A percentile compares a stretch with the other conserved stretches of the same genome.
Conservation (phyloP, 140 eudicot species). For the Erigeron philadelphicus region DNA sequence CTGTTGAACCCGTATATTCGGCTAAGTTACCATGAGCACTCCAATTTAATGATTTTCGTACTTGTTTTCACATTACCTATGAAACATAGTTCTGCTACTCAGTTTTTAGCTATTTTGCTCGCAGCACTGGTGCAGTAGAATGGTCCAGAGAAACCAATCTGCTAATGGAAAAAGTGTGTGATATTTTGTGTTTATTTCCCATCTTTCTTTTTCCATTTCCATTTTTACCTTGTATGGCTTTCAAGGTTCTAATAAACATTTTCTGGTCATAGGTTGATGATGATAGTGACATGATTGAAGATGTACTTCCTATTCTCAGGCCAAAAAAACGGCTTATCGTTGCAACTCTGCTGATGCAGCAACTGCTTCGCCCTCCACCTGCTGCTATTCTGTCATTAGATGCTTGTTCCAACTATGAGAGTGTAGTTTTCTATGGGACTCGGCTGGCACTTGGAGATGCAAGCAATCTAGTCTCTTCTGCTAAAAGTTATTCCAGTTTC, state of each 20-base stretch:
- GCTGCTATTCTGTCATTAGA: background rate
- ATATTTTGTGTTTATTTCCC: background rate
- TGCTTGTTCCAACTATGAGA: background rate
- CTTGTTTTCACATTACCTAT: background rate
- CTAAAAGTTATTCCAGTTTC: background rate
- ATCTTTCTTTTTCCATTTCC: background rate
- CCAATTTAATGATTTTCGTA: background rate
- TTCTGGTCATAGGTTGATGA: slow-evolving; percentile 6
- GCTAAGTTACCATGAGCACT: background rate
- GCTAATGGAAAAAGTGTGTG: background rate
- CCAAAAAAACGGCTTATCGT: background rate
- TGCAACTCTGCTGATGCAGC: background rate
- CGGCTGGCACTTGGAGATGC: slow-evolving; percentile 1
- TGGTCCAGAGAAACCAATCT: background rate
- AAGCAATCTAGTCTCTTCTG: background rate
- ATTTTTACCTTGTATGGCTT: background rate
- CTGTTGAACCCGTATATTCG: background rate
- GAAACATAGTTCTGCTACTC: background rate
- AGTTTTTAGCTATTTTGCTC: background rate
- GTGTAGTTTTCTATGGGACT: background rate
- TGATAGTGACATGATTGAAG: background rate
- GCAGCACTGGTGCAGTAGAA: slow-evolving; percentile 4
- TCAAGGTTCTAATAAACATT: background rate
- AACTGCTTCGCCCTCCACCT: slow-evolving; percentile 1
- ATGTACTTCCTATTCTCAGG: background rate